Conservation (phyloP, 2,329 filamentous ascomycete genomes). For the Colletotrichum australisinense region DNA sequence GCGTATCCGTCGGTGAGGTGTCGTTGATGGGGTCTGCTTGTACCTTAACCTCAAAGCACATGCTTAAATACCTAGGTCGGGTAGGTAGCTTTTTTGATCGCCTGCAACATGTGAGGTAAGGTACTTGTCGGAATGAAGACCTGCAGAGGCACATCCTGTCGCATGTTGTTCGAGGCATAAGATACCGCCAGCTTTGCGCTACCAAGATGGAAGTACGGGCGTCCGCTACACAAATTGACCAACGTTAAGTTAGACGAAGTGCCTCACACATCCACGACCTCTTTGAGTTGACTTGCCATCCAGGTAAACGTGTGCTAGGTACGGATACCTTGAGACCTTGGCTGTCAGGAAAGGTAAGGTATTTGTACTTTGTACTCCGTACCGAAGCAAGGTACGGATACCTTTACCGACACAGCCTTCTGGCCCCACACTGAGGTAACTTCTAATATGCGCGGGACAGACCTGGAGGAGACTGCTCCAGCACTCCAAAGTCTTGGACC, state of each 20-base stretch:
- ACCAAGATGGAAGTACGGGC: not conserved
- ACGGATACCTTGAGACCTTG: too few relatives aligned
- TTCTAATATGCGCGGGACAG: not conserved
- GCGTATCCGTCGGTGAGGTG: not conserved
- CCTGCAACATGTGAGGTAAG: not conserved
- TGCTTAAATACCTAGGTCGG: not conserved
- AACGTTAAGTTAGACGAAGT: not conserved
- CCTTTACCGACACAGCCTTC: not conserved
- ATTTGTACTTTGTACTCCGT: not conserved
- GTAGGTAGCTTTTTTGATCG: not conserved
- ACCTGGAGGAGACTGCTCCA: not conserved
- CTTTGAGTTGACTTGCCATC: not conserved
- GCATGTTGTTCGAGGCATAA: not conserved
- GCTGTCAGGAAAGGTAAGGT: not conserved
- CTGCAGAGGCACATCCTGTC: not conserved
- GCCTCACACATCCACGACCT: too few relatives aligned
- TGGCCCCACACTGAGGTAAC: not conserved
- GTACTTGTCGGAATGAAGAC: not conserved
- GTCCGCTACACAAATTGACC: not conserved
- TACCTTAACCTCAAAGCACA: not conserved
- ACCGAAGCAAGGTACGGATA: not conserved
- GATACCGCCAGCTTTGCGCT: not conserved
- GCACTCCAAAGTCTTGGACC: not conserved
- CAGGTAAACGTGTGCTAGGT: not conserved
- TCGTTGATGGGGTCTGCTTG: not conserved